phyloP scores from a whole-genome alignment of 176 grass and related monocot species.

The Themeda triandra region DNA sequence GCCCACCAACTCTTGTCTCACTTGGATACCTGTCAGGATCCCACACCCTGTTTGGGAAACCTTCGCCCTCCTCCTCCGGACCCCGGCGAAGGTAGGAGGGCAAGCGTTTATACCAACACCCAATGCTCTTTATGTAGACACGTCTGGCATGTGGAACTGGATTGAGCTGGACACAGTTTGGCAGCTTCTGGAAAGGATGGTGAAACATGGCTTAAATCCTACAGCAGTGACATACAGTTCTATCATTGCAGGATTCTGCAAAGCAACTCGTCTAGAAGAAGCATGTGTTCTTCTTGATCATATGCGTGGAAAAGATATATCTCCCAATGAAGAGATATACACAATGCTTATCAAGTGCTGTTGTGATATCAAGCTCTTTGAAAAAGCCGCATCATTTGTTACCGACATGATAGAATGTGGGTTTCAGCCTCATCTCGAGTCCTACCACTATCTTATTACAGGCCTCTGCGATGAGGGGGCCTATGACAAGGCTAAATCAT shows the following conservation, averaged over 20 bases:
- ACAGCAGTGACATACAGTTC: neutral
- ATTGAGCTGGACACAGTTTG: neutral
- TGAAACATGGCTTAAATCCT: neutral
- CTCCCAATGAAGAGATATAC: neutral
- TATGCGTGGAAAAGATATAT: neutral
- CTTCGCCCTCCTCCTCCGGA: too few species aligned
- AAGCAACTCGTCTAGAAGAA: neutral
- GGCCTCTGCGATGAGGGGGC: neutral
- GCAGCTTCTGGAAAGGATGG: neutral
- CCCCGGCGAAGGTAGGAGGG: too few species aligned
- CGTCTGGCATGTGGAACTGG: neutral
- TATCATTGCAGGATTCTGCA: neutral
- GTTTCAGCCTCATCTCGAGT: neutral
- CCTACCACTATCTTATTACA: neutral
- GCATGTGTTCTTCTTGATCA: neutral
- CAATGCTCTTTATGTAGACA: neutral
- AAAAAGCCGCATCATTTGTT: neutral
- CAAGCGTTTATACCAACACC: too few species aligned
- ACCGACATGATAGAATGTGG: neutral
- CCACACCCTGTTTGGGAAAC: too few species aligned
- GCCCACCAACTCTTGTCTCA: too few species aligned
- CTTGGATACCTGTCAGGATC: too few species aligned
- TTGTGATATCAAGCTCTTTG: neutral
- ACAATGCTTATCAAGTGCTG: neutral
- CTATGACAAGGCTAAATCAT: neutral